Percentiles rank a stretch among this genome's conserved stretches.
Evolutionary conservation across 768 basidiomycete species (phyloP).

Genomic region (Termitomyces sp.): DNA sequence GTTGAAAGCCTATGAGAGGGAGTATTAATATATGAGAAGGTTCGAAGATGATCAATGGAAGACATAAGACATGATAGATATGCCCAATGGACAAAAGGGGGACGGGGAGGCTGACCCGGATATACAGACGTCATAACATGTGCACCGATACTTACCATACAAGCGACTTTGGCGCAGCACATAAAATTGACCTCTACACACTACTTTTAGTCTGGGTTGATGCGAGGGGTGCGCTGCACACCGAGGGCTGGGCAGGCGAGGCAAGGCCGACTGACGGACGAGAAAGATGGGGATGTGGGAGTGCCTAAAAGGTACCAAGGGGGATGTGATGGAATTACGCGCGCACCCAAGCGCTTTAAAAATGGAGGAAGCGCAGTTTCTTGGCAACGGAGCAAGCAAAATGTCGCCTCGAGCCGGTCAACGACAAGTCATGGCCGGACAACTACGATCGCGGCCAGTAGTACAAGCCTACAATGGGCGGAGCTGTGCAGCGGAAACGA

Average conservation of each 20-base stretch:
- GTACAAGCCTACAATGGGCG: neutral
- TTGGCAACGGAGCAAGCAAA: neutral
- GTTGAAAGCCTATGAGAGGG: constrained; percentile 11
- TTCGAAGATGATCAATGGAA: constrained; percentile 6
- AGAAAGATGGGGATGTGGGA: constrained; percentile 1
- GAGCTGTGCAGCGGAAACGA: constrained; percentile 13
- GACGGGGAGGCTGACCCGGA: neutral
- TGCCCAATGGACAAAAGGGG: neutral
- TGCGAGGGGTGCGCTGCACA: constrained; percentile 10
- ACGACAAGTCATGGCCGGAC: neutral
- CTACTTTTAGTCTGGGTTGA: constrained; percentile 11
- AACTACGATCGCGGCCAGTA: constrained; percentile 1
- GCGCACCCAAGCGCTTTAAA: neutral
- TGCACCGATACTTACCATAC: constrained; percentile 23
- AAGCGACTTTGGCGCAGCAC: constrained; percentile 27
- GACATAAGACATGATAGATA: neutral
- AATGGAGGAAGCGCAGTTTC: neutral
- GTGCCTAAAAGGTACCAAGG: constrained; percentile 5
- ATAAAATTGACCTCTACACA: constrained; percentile 16
- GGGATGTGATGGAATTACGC: neutral
- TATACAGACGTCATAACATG: constrained; percentile 5
- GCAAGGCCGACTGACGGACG: neutral
- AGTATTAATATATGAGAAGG: constrained; percentile 12
- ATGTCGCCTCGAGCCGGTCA: neutral
- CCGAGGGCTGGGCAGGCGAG: neutral